These are phyloP conservation scores for Pyrenopolyporus hunteri DNA, from an alignment of 495 filamentous ascomycete species.

Conservation along the genomic window DNA sequence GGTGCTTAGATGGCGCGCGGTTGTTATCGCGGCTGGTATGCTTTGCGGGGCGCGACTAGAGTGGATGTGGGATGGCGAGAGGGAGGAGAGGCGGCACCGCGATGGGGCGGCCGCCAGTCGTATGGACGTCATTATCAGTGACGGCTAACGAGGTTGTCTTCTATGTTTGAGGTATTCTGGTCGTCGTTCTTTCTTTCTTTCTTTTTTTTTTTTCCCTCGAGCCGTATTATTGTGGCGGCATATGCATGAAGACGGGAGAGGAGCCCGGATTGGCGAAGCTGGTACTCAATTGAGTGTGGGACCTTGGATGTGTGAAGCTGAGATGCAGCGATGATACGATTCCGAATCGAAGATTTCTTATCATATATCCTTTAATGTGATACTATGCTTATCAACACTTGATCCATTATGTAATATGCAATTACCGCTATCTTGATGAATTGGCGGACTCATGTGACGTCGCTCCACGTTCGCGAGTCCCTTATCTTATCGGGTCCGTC, in stretches of 20 bases:
- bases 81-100: slow-evolving; percentile 23
- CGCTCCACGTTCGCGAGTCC: slow-evolving; percentile 32
- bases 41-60: slow-evolving; percentile 23
- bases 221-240: too few relatives aligned
- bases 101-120: slow-evolving; percentile 14
- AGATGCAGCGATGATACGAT: slow-evolving; percentile 6
- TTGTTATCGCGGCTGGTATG: background rate
- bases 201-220: too few relatives aligned
- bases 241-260: too few relatives aligned
- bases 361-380: too few relatives aligned
- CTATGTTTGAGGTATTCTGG: too few relatives aligned
- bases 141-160: background rate
- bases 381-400: too few relatives aligned
- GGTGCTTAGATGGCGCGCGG: slow-evolving; percentile 26
- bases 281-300: too few relatives aligned
- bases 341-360: slow-evolving; percentile 21
- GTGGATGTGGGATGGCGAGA: slow-evolving; percentile 10
- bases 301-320: too few relatives aligned
- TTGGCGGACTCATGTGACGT: slow-evolving; percentile 25
- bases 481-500: slow-evolving; percentile 6
- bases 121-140: slow-evolving; percentile 19
- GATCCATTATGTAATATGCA: too few relatives aligned
- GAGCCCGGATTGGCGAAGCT: too few relatives aligned
- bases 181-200: too few relatives aligned
- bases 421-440: background rate